A percentile compares a stretch with the other conserved stretches of the same genome.
Conservation (phyloP, 805 yeast species). For the Nakazawaea anatomiae region DNA sequence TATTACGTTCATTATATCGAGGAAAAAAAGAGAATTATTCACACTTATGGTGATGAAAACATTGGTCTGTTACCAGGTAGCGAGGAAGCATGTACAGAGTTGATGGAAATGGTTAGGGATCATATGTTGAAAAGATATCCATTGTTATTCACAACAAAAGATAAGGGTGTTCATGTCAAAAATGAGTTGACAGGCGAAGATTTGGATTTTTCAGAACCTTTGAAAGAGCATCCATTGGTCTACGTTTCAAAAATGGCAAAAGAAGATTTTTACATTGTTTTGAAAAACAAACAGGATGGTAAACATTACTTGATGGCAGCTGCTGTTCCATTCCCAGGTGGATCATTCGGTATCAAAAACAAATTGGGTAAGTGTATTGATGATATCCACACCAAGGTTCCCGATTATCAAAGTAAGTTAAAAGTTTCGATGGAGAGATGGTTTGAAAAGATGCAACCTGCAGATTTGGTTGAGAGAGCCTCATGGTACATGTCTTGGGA, state of each 20-base stretch:
- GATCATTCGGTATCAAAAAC: constrained; percentile 56
- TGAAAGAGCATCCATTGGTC: constrained; percentile 57
- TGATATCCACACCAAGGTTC: constrained; percentile 61
- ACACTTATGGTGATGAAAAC: constrained; percentile 53
- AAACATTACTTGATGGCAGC: constrained; percentile 63
- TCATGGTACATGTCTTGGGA: constrained; percentile 77
- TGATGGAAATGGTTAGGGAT: constrained; percentile 55
- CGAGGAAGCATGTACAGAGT: constrained; percentile 53
- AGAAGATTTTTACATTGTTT: constrained; percentile 67
- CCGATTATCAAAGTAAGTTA: constrained; percentile 61
- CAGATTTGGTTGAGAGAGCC: constrained; percentile 66
- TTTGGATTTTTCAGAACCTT: constrained; percentile 53
- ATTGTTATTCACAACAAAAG: constrained; percentile 44
- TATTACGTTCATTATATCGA: constrained; percentile 61
- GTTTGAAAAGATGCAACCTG: constrained; percentile 56
- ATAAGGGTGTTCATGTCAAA: constrained; percentile 44
- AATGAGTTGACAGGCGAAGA: constrained; percentile 60
- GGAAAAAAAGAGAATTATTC: constrained; percentile 55
- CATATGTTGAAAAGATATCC: constrained; percentile 65
- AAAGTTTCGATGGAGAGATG: constrained; percentile 69
- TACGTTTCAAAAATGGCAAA: constrained; percentile 66
- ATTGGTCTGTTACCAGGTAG: constrained; percentile 64
- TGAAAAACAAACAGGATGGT: constrained; percentile 44
- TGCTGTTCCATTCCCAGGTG: constrained; percentile 78
- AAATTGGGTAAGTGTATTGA: constrained; percentile 61